Percentiles rank a stretch among this genome's conserved stretches.
These are phyloP conservation scores for Russula sp. DNA, from an alignment of 768 basidiomycete species.

Conservation along the genomic window DNA sequence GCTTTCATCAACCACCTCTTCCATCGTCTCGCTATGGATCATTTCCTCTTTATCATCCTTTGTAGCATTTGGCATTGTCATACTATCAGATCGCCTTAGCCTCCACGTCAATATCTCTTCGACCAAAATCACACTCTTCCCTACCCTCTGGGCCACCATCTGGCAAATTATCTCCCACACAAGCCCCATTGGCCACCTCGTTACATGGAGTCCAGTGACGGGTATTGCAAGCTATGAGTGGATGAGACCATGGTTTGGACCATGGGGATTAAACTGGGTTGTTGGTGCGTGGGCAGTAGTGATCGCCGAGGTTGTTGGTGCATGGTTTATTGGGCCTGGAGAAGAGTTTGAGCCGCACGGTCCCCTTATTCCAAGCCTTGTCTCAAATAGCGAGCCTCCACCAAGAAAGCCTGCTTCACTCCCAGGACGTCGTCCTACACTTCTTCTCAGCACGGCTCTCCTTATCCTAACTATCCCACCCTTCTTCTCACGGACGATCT, in stretches of 20 bases:
- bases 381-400: constrained; percentile 18
- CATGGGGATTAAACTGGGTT: constrained; percentile 62
- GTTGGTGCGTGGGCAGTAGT: constrained; percentile 71
- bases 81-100: constrained; percentile 36
- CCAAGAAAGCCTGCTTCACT: background rate
- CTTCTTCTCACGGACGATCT: constrained; percentile 36
- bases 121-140: constrained; percentile 52
- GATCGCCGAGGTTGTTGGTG: constrained; percentile 43
- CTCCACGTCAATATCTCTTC: constrained; percentile 30
- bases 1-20: constrained; percentile 43
- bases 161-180: constrained; percentile 49
- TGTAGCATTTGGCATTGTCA: constrained; percentile 25
- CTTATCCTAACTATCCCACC: constrained; percentile 50
- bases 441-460: constrained; percentile 37
- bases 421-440: constrained; percentile 23
- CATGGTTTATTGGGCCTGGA: constrained; percentile 47
- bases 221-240: constrained; percentile 53
- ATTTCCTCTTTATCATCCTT: constrained; percentile 39
- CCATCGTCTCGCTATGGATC: constrained; percentile 39
- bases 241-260: constrained; percentile 52
- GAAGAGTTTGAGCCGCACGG: constrained; percentile 40
- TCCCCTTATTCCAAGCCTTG: constrained; percentile 7
- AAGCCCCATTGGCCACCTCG: constrained; percentile 64
- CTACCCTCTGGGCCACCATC: constrained; percentile 56
- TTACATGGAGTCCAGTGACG: constrained; percentile 60